Evolutionary conservation across 106 monocot species (phyloP).

Genomic region (Chionographis japonica): DNA sequence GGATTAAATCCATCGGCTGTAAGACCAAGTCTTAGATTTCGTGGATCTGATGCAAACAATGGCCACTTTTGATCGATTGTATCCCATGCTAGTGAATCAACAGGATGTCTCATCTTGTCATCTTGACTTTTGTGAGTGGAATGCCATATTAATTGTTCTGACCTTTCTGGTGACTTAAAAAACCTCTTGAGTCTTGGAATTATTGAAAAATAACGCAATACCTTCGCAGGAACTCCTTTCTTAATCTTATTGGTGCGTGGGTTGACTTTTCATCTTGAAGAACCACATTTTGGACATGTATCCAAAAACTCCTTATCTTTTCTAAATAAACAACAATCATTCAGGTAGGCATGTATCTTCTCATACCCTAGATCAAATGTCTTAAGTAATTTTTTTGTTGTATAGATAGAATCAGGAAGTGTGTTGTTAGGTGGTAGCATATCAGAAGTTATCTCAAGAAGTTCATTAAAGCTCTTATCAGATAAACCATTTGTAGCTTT

Average conservation of each 20-base stretch:
- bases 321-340: conserved; percentile 4
- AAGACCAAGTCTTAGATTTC: too few relatives aligned
- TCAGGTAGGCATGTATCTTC: neutral
- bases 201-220: neutral
- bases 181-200: neutral
- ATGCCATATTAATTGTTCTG: neutral
- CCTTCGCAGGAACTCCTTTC: neutral
- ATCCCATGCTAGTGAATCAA: too few relatives aligned
- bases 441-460: too few relatives aligned
- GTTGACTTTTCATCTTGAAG: too few relatives aligned
- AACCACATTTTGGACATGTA: neutral
- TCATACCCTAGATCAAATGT: neutral
- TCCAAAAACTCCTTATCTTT: neutral
- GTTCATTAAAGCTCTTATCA: too few relatives aligned
- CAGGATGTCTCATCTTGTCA: too few relatives aligned
- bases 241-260: neutral
- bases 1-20: too few relatives aligned
- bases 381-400: neutral
- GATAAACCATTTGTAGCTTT: neutral
- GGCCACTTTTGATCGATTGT: too few relatives aligned
- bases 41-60: too few relatives aligned
- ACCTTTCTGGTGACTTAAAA: too few relatives aligned
- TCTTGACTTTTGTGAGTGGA: neutral
- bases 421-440: too few relatives aligned
- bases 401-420: neutral